A percentile compares a stretch with the other conserved stretches of the same genome.
These are phyloP conservation scores for Aaosphaeria arxii DNA, from an alignment of 2,329 filamentous ascomycete genomes.

Conservation along the genomic window DNA sequence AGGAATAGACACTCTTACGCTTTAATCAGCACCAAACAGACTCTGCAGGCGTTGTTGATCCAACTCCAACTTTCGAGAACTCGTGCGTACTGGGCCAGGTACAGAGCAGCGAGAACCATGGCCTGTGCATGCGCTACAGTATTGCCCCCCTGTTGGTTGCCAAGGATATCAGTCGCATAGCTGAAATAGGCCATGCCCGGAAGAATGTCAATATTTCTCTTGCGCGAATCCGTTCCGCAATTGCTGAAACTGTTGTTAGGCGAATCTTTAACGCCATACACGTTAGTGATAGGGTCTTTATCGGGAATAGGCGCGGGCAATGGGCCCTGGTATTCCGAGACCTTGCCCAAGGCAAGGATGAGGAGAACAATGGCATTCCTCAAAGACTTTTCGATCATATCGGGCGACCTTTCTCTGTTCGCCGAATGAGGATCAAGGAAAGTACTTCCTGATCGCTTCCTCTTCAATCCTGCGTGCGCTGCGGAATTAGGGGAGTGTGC, in stretches of 20 bases:
- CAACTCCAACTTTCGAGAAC: constrained; percentile 81
- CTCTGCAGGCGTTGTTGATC: constrained; percentile 60
- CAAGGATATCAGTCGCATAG: constrained; percentile 80
- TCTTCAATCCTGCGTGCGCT: constrained; percentile 27
- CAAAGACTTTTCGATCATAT: constrained; percentile 28
- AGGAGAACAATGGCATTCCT: constrained; percentile 76
- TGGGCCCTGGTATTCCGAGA: constrained; percentile 58
- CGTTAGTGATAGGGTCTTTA: constrained; percentile 15
- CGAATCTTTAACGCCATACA: constrained; percentile 30
- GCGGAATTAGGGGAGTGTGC: constrained; percentile 21
- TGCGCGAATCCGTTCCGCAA: constrained; percentile 16
- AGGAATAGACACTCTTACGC: constrained; percentile 50
- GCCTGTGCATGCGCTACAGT: constrained; percentile 83
- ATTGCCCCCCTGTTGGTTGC: constrained; percentile 73
- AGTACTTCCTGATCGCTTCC: constrained; percentile 31
- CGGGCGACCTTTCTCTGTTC: background rate
- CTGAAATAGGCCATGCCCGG: constrained; percentile 90
- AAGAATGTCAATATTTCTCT: constrained; percentile 75
- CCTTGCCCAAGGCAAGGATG: constrained; percentile 81
- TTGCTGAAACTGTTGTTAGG: constrained; percentile 24
- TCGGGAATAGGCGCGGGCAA: constrained; percentile 58
- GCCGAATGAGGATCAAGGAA: constrained; percentile 20
- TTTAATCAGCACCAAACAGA: constrained; percentile 70
- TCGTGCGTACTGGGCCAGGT: constrained; percentile 82
- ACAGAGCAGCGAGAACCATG: constrained; percentile 79